A percentile compares a stretch with the other conserved stretches of the same genome.
Evolutionary conservation across 2,329 filamentous ascomycete species (phyloP).

Genomic region (Calonectria pseudoturangicola): DNA sequence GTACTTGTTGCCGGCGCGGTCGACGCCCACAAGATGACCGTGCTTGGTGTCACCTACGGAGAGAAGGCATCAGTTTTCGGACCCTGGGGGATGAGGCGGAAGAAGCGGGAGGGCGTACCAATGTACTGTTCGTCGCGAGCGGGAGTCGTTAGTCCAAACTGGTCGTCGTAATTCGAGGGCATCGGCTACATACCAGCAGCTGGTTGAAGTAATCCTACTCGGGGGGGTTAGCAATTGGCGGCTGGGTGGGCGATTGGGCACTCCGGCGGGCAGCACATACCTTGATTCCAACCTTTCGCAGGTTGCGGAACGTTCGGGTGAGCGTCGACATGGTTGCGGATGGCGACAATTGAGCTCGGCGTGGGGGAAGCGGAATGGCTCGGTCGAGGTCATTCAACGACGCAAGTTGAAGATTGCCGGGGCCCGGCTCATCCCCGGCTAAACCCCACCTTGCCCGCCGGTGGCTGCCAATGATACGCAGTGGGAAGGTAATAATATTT

Average conservation of each 20-base stretch:
- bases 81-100: slow-evolving; percentile 2
- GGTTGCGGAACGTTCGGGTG: slow-evolving; percentile 87
- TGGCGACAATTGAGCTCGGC: slow-evolving; percentile 55
- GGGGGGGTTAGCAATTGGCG: slow-evolving; percentile 44
- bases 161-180: slow-evolving; percentile 46
- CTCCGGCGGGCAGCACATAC: slow-evolving; percentile 66
- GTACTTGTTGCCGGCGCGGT: slow-evolving; percentile 97
- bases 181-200: slow-evolving; percentile 83
- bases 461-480: slow-evolving; percentile 51
- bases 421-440: slow-evolving; percentile 58
- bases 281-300: slow-evolving; percentile 92
- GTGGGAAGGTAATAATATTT: slow-evolving; percentile 44
- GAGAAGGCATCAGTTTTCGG: slow-evolving; percentile 29
- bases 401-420: slow-evolving; percentile 50
- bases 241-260: slow-evolving; percentile 23
- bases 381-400: slow-evolving; percentile 39
- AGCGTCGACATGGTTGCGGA: slow-evolving; percentile 89
- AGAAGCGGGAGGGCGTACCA: slow-evolving; percentile 62
- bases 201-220: slow-evolving; percentile 91
- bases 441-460: slow-evolving; percentile 9
- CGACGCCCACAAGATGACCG: slow-evolving; percentile 87
- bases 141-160: slow-evolving; percentile 51
- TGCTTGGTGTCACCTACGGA: slow-evolving; percentile 94
- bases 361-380: slow-evolving; percentile 39
- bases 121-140: slow-evolving; percentile 69